These are phyloP conservation scores for Nitzschia sp. DNA, from an alignment of 108 stramenopile species.

Conservation along the genomic window DNA sequence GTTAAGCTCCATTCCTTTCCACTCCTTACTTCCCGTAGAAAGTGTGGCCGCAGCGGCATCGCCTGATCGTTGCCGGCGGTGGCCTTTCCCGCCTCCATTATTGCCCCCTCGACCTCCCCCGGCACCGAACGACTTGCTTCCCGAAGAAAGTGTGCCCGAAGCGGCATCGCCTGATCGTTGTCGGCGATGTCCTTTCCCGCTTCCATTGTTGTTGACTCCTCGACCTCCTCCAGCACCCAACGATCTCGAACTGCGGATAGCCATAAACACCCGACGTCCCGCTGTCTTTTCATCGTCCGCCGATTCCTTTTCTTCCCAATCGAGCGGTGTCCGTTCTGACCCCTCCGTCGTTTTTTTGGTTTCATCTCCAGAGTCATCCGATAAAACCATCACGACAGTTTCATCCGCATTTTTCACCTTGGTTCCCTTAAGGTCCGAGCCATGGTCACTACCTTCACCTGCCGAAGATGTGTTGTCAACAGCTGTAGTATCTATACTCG, in stretches of 20 bases:
- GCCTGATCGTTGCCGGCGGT: slow-evolving; percentile 55
- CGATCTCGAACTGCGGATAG: neutral
- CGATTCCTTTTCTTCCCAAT: slow-evolving; percentile 6
- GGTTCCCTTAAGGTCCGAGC: neutral
- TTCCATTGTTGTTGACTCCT: neutral
- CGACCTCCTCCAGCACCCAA: neutral
- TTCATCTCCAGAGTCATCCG: slow-evolving; percentile 32
- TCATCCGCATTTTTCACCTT: slow-evolving; percentile 18
- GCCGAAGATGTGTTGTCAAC: neutral
- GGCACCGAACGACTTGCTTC: slow-evolving; percentile 34
- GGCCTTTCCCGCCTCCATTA: neutral
- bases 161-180: slow-evolving; percentile 60
- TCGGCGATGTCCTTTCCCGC: slow-evolving; percentile 34
- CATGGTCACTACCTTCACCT: neutral
- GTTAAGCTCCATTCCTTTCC: slow-evolving; percentile 60
- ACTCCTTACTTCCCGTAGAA: slow-evolving; percentile 48
- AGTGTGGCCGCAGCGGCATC: slow-evolving; percentile 58
- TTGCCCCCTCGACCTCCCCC: slow-evolving; percentile 2
- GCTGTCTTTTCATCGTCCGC: slow-evolving; percentile 31
- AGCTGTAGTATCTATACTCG: slow-evolving; percentile 1
- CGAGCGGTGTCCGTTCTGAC: neutral
- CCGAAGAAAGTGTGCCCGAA: slow-evolving; percentile 47
- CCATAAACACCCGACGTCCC: neutral
- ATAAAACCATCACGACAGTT: slow-evolving; percentile 32
- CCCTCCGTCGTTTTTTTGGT: neutral